Evolutionary conservation across 2,329 filamentous ascomycete species (phyloP).

Genomic region (Trichophyton rubrum): DNA sequence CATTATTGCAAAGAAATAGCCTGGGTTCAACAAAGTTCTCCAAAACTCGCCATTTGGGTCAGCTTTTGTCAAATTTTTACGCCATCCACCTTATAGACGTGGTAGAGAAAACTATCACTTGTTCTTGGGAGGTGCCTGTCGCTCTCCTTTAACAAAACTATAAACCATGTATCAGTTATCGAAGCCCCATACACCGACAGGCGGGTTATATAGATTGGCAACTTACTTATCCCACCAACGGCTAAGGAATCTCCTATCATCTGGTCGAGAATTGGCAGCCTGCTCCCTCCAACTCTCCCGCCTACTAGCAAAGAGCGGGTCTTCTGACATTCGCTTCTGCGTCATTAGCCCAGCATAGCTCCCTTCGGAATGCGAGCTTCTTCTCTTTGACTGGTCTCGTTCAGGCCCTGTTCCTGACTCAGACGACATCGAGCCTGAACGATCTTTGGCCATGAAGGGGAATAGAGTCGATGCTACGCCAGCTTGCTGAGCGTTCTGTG

Average conservation of each 20-base stretch:
- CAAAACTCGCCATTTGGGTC: too few species aligned
- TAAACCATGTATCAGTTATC: background rate
- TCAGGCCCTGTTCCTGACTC: background rate
- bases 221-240: slow-evolving; percentile 30
- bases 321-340: slow-evolving; percentile 33
- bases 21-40: too few species aligned
- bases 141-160: slow-evolving; percentile 8
- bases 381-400: slow-evolving; percentile 7
- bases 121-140: background rate
- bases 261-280: slow-evolving; percentile 16
- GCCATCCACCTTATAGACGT: too few species aligned
- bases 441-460: background rate
- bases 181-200: background rate
- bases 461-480: background rate
- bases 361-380: slow-evolving; percentile 12
- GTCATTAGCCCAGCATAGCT: slow-evolving; percentile 28
- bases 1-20: too few species aligned
- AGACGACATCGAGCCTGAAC: background rate
- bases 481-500: slow-evolving; percentile 15
- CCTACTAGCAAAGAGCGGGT: slow-evolving; percentile 25
- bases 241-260: slow-evolving; percentile 25
- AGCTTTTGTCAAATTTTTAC: too few species aligned
- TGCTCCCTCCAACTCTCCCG: slow-evolving; percentile 37
- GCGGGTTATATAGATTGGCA: slow-evolving; percentile 8
- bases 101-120: background rate